Base-by-base conservation (phyloP, 176 grass and related monocot species). In the Phragmites australis region DNA sequence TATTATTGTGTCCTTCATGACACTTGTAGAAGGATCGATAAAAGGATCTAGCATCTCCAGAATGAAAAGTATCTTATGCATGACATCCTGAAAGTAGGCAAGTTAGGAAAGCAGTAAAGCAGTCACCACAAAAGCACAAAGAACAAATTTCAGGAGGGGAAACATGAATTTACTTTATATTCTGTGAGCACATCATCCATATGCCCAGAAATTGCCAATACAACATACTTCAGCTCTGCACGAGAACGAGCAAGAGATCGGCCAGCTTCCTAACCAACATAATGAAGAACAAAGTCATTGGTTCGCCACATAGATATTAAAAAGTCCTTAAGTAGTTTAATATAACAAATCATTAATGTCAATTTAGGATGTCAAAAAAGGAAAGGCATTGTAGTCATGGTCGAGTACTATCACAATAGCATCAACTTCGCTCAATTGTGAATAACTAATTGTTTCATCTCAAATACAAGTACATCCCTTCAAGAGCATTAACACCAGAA, bases 11-110 rank as follows among this genome's bases (percentile, higher is more conserved):
- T 90, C 81, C 68, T 85, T 81, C 64, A 72, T 87, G 42, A 75
- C 59, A 82, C 56, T 81, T 76, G 91, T 90, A 78, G 87, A 78
- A 82, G 90, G 94, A 63, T 94, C 76, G 10, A 94, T 79, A 83
- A 85, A 94, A 64, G 88, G 92, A 79, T 97, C 94, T 49, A 97
- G 86, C 94, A 97, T 94, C 89, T 97, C 92, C 82, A 94, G 56
- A 79, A 97, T 73, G 81, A 97, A 97, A 86, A 97, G 94, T 65
- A 97, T 66, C 75, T 88, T 92, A 86, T 90, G 87, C 77, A 94
- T 94, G 53, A 80, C 50, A 74, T 94, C 94, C 94, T 97, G 90
- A 85, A 89, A 90, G 81, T 84, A 74, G 37, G 34, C 32, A 80
- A 67, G 61, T 93, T 79, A 90, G 66, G 56, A 58, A 80, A 76